Evolutionary conservation across 176 grass and related monocot species (phyloP).

Genomic region (Aegilops sharonensis): DNA sequence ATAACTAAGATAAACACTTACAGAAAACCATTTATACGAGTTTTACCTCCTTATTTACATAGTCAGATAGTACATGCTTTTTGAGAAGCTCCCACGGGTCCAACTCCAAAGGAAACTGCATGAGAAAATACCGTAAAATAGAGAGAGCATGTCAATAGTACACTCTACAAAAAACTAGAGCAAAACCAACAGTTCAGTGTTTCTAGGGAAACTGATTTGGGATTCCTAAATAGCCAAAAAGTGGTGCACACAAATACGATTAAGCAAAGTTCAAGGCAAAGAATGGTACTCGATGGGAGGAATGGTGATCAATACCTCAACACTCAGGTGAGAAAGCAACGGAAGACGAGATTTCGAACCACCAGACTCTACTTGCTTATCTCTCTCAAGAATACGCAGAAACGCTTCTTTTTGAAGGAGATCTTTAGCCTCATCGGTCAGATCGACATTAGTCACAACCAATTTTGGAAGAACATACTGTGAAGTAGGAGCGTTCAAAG

Average conservation of each 20-base stretch:
- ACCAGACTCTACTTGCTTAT: slow-evolving; percentile 69
- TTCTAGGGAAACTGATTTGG: slow-evolving; percentile 3
- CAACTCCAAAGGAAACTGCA: slow-evolving; percentile 93
- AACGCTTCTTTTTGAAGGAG: slow-evolving; percentile 78
- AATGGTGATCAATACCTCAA: slow-evolving; percentile 69
- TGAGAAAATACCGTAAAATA: slow-evolving; percentile 31
- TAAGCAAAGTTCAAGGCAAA: slow-evolving; percentile 23
- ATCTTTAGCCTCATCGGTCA: slow-evolving; percentile 87
- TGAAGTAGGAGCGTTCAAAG: slow-evolving; percentile 34
- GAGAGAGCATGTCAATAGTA: not conserved
- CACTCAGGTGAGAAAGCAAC: slow-evolving; percentile 80
- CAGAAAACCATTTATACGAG: slow-evolving; percentile 22
- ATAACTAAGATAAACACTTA: not conserved
- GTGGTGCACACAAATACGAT: not conserved
- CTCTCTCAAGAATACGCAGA: slow-evolving; percentile 68
- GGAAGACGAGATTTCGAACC: slow-evolving; percentile 59
- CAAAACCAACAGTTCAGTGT: not conserved
- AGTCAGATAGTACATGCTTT: slow-evolving; percentile 84
- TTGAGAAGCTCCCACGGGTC: slow-evolving; percentile 85
- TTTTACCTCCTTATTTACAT: slow-evolving; percentile 75
- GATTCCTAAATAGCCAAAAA: not conserved
- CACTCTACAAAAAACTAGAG: slow-evolving; percentile 13
- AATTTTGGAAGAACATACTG: slow-evolving; percentile 82
- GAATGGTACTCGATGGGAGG: slow-evolving; percentile 13
- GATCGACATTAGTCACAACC: slow-evolving; percentile 65